These are phyloP conservation scores for Hymenoscyphus infarciens DNA, from an alignment of 2,329 filamentous ascomycete genomes.

Conservation along the genomic window DNA sequence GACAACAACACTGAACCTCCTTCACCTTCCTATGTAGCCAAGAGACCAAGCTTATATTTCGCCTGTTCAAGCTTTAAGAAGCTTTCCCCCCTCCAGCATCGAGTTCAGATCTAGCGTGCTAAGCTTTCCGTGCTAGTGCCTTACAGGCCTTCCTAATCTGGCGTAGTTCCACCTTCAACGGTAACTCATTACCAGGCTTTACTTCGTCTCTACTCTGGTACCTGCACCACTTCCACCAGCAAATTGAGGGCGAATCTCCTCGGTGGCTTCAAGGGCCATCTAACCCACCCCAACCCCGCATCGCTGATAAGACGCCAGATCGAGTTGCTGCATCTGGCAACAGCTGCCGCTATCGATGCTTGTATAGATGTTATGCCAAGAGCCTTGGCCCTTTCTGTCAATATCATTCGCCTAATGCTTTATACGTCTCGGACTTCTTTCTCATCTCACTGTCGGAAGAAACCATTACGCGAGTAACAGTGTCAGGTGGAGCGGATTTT, in stretches of 20 bases:
- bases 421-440: conserved; percentile 2
- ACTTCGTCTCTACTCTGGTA: neutral
- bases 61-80: conserved; percentile 8
- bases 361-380: conserved; percentile 7
- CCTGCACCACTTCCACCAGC: neutral
- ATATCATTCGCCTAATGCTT: conserved; percentile 13
- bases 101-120: neutral
- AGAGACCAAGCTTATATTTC: neutral
- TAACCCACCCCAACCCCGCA: neutral
- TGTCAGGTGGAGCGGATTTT: neutral
- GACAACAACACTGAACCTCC: neutral
- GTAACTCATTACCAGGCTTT: conserved; percentile 3
- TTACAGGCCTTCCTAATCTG: conserved; percentile 17
- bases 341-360: conserved; percentile 11
- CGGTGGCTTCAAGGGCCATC: neutral
- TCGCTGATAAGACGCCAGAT: conserved; percentile 8
- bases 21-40: conserved; percentile 8
- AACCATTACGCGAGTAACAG: neutral
- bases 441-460: neutral
- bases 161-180: conserved; percentile 5
- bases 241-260: neutral
- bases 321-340: conserved; percentile 15
- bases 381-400: conserved; percentile 10
- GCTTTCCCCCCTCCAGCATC: neutral
- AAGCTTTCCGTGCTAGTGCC: conserved; percentile 11